phyloP scores from a whole-genome alignment of 352 stramenopile species.

The Halophytophthora polymorphica region DNA sequence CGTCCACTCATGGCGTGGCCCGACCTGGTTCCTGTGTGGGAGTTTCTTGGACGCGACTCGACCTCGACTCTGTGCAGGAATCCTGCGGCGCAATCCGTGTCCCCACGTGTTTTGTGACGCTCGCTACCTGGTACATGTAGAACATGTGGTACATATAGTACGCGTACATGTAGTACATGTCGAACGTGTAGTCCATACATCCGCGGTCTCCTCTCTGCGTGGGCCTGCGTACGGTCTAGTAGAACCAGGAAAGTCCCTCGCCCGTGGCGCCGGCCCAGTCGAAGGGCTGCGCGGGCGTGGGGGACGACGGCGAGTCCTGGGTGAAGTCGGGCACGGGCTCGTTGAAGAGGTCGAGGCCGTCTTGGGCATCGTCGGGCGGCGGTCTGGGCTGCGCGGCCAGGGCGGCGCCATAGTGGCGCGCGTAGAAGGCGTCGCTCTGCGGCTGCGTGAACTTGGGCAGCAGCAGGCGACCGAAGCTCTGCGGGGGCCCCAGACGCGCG shows the following conservation, averaged over 20 bases:
- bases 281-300: constrained; percentile 4
- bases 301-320: constrained; percentile 13
- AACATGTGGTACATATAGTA: too few relatives aligned
- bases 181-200: too few relatives aligned
- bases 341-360: constrained; percentile 24
- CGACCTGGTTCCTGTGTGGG: too few relatives aligned
- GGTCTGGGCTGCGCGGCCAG: constrained; percentile 6
- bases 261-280: constrained; percentile 22
- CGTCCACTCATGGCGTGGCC: too few relatives aligned
- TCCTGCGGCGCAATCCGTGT: too few relatives aligned
- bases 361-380: constrained; percentile 9
- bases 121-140: too few relatives aligned
- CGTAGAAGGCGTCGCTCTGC: constrained; percentile 21
- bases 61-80: too few relatives aligned
- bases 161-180: too few relatives aligned
- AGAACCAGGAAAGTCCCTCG: constrained; percentile 34
- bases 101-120: too few relatives aligned
- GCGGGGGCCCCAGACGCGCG: constrained; percentile 20
- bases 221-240: too few relatives aligned
- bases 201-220: too few relatives aligned
- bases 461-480: constrained; percentile 25
- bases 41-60: too few relatives aligned
- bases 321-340: constrained; percentile 31
- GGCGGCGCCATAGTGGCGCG: constrained; percentile 24
- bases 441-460: constrained; percentile 30